Percentiles rank a stretch among this genome's conserved stretches.
phyloP scores from a whole-genome alignment of 2,329 filamentous ascomycete species.

The Apiospora arundinis region DNA sequence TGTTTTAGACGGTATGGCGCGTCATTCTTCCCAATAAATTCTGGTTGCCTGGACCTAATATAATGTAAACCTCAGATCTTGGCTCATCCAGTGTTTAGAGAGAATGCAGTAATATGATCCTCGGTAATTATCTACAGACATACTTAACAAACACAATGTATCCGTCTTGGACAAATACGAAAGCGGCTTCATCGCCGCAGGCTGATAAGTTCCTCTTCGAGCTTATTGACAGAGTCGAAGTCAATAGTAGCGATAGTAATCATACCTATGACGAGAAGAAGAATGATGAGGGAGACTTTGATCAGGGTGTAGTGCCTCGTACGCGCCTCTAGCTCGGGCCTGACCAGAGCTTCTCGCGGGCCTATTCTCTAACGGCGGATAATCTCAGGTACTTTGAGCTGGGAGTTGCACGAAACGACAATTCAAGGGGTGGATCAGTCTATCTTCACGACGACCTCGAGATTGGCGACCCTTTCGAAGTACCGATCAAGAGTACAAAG shows the following conservation, averaged over 20 bases:
- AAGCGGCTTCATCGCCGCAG: slow-evolving; percentile 27
- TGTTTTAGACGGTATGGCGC: too few relatives aligned
- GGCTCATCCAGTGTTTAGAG: too few relatives aligned
- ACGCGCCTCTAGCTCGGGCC: slow-evolving; percentile 63
- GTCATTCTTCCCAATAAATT: too few relatives aligned
- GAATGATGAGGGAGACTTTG: background rate
- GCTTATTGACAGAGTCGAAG: slow-evolving; percentile 41
- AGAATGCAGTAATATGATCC: too few relatives aligned
- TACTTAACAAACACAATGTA: background rate
- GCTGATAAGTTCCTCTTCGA: slow-evolving; percentile 60
- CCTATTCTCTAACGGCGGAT: slow-evolving; percentile 66
- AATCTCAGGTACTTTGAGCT: slow-evolving; percentile 58
- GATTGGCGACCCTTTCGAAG: slow-evolving; percentile 41
- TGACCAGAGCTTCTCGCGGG: slow-evolving; percentile 54
- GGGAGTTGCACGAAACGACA: slow-evolving; percentile 62
- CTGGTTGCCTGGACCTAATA: too few relatives aligned
- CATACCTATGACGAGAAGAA: too few relatives aligned
- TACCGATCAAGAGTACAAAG: slow-evolving; percentile 34
- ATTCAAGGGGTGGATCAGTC: slow-evolving; percentile 64
- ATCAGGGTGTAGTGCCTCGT: slow-evolving; percentile 53
- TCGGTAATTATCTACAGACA: background rate
- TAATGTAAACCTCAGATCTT: too few relatives aligned
- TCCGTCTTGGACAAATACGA: background rate
- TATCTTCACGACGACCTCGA: slow-evolving; percentile 60
- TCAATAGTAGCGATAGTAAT: slow-evolving; percentile 41